Conservation (phyloP, 2,329 filamentous ascomycete genomes). For the Penicillium sp. region DNA sequence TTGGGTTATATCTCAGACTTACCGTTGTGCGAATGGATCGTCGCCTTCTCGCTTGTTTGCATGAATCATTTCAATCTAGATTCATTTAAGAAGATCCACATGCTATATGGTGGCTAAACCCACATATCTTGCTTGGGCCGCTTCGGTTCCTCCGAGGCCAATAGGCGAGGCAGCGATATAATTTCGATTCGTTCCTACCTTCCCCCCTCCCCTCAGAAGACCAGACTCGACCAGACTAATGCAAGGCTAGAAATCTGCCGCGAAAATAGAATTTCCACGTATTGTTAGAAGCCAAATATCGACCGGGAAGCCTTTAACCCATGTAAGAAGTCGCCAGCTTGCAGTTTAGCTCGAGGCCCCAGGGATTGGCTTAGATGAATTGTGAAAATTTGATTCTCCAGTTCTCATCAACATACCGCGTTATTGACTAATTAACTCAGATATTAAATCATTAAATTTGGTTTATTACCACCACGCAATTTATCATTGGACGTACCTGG, state of each 20-base stretch:
- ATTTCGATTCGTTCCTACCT: too few relatives aligned
- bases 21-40: too few relatives aligned
- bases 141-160: not conserved
- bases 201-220: too few relatives aligned
- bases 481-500: not conserved
- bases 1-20: too few relatives aligned
- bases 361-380: not conserved
- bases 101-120: too few relatives aligned
- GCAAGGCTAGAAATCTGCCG: not conserved
- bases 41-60: too few relatives aligned
- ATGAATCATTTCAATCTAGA: too few relatives aligned
- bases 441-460: not conserved
- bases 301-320: not conserved
- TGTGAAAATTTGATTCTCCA: not conserved
- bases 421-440: not conserved
- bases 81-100: too few relatives aligned
- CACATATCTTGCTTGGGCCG: not conserved
- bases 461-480: not conserved
- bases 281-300: not conserved
- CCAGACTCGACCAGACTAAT: not conserved
- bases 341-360: not conserved
- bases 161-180: too few relatives aligned
- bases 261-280: too few relatives aligned
- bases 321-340: not conserved
- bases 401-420: not conserved